phyloP scores from a whole-genome alignment of 1,139 yeast genomes.

The Petasospora rhodanensis region DNA sequence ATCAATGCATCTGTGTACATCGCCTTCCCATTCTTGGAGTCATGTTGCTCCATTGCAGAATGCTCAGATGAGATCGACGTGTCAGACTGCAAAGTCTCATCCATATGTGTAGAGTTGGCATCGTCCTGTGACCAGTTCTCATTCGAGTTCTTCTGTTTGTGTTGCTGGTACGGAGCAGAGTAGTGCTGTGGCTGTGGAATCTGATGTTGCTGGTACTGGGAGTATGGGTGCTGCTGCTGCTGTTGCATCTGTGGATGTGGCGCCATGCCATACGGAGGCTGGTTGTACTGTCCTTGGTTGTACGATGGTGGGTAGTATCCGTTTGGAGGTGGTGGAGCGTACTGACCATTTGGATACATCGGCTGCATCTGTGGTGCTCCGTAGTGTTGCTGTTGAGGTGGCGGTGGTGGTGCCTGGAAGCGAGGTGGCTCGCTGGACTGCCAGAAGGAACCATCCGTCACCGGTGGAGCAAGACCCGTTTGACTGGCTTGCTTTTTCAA shows the following conservation, averaged over 20 bases:
- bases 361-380: slow-evolving; percentile 15
- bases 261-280: not conserved
- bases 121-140: slow-evolving; percentile 37
- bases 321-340: not conserved
- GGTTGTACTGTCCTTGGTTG: not conserved
- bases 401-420: slow-evolving; percentile 14
- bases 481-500: too few species aligned
- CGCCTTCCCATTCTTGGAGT: slow-evolving; percentile 19
- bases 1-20: slow-evolving; percentile 52
- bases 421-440: slow-evolving; percentile 19
- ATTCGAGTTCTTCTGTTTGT: slow-evolving; percentile 33
- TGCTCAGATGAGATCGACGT: slow-evolving; percentile 37
- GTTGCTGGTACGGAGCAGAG: slow-evolving; percentile 25
- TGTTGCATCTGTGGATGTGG: not conserved
- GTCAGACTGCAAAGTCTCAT: slow-evolving; percentile 31
- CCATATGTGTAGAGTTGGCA: slow-evolving; percentile 24
- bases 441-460: slow-evolving; percentile 9
- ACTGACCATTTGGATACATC: slow-evolving; percentile 16
- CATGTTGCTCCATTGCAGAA: slow-evolving; percentile 23
- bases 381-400: slow-evolving; percentile 19
- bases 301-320: not conserved
- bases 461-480: too few species aligned
- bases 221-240: slow-evolving; percentile 8
- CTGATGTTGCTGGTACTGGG: slow-evolving; percentile 21
- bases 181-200: slow-evolving; percentile 15